Evolutionary conservation across 2,329 filamentous ascomycete genomes (phyloP), one percentile per base, ranked within the genome.

Genomic region (Trichoderma cornu-damae): DNA sequence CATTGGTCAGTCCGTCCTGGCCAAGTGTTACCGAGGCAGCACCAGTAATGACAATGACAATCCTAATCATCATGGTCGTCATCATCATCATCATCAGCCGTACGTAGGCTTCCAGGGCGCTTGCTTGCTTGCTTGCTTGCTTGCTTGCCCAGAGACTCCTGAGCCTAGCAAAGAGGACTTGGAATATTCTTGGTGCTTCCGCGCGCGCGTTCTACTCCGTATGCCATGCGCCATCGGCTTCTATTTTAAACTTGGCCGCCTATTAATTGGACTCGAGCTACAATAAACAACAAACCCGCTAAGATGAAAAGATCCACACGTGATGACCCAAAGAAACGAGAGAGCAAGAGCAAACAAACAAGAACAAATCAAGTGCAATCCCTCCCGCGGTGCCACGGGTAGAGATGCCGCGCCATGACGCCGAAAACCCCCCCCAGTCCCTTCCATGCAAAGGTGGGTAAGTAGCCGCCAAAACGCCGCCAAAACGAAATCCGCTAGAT

Each of bases 401-500:
- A 32, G 50, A 59, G 50, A 59, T 44, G 42, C 49, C 49, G 37
- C 42, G 50, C 50, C 50, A 26, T 59, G 57, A 46, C 42, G 44
- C 53, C 57, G 26, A 48, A n/a, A 38, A 28, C 42, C 6, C 47
- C 42, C 28, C 40, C 34, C 32, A n/a, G n/a, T 9, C 43, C 42
- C 24, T 50, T 49, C 44, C 57, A 50, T 35, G 57, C 43, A 38
- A n/a, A 43, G 24, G n/a, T 26, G 42, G 43, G 35, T 16, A 49
- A 28, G 34, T 35, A 38, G 35, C 52, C 51, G 51, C 52, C 52
- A 35, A n/a, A 59, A 59, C 58, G 58, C 58, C 58, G 40, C 26
- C n/a, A 46, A 59, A 44, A 42, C 32, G 24, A 40, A n/a, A 59
- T 42, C 32, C 47, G 53, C 53, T 52, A 12, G 3, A 46, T 22